Base-by-base conservation (phyloP, 2,329 filamentous ascomycete species). In the Emergomyces orientalis region DNA sequence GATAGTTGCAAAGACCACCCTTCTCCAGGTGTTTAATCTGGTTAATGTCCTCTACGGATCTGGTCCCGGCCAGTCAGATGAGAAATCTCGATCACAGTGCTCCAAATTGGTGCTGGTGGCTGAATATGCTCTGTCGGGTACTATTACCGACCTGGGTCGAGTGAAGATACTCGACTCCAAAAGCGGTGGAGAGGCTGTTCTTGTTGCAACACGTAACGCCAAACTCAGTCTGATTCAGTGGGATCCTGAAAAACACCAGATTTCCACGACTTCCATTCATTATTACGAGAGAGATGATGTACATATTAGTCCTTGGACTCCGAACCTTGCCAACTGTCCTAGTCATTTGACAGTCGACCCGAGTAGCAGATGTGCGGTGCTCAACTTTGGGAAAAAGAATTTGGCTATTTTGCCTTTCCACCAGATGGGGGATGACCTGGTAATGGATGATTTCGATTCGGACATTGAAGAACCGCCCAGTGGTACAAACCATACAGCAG, bases 221-320 rank as follows among this genome's bases (percentile, higher is more conserved):
- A 96, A 96, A 77, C 83, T 97, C 72, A 95, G 90, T 75, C 81
- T 99, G 74, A 82, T 96, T 62, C 90, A 97, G 78, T 99, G 94
- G 94, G 90, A 97, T 73, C 86, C 90, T 9, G 86, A 88, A 73
- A 86, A 85, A 68, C 83, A 89, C 75, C 84, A 85, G 60, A 86
- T 97, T 69, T 87, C 88, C 69, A 97, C 93, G 61, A 85, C 94
- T 66, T 97, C 93, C 60, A 93, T 99, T 70, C 94, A 99, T 79
- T 97, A 92, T 81, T 99, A 97, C 77, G 94, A 99, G 75, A 90
- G 94, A 74, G 92, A 97, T 72, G 92, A 96, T 72, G 80, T 93
- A 65, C 86, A 88, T 67, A 86, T 88, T 61, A 88, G 86, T 66
- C 92, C 93, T 0, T 97, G 91, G 88, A 86, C 88, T 59, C 83